Conservation (phyloP, 2,329 filamentous ascomycete genomes). For the Colletotrichum costaricense region DNA sequence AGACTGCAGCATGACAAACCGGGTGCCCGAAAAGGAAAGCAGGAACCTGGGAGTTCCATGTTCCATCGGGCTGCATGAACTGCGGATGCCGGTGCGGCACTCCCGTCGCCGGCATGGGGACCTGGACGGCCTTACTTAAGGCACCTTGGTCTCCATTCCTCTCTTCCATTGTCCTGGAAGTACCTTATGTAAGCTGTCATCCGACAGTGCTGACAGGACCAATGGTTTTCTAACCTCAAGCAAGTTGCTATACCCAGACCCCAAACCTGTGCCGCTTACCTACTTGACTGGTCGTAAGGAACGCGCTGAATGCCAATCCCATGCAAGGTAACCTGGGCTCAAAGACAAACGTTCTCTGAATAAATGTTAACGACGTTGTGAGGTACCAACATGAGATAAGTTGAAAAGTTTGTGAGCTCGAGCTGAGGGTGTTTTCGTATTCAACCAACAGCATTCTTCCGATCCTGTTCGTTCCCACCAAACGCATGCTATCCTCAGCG, state of each 20-base stretch:
- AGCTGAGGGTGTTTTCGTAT: neutral
- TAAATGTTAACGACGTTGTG: neutral
- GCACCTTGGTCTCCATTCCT: too few relatives aligned
- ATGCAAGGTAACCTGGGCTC: neutral
- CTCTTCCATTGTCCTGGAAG: too few relatives aligned
- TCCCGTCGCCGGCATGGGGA: neutral
- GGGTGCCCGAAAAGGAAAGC: constrained; percentile 2
- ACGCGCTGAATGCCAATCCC: neutral
- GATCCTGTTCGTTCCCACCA: neutral
- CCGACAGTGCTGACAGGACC: neutral
- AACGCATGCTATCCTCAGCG: neutral
- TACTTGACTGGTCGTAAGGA: too few relatives aligned
- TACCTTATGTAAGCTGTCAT: neutral
- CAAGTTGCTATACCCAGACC: too few relatives aligned
- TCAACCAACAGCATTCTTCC: neutral
- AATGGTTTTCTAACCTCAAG: neutral
- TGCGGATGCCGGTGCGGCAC: neutral
- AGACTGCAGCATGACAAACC: neutral
- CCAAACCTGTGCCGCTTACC: too few relatives aligned
- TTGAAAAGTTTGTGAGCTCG: too few relatives aligned
- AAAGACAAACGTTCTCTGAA: neutral
- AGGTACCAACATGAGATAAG: neutral
- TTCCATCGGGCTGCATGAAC: constrained; percentile 21
- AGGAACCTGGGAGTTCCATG: constrained; percentile 5
- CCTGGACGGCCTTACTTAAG: neutral